These are phyloP conservation scores for Sungouiozyma ichnusensis DNA, from an alignment of 805 yeast genomes.

Conservation along the genomic window DNA sequence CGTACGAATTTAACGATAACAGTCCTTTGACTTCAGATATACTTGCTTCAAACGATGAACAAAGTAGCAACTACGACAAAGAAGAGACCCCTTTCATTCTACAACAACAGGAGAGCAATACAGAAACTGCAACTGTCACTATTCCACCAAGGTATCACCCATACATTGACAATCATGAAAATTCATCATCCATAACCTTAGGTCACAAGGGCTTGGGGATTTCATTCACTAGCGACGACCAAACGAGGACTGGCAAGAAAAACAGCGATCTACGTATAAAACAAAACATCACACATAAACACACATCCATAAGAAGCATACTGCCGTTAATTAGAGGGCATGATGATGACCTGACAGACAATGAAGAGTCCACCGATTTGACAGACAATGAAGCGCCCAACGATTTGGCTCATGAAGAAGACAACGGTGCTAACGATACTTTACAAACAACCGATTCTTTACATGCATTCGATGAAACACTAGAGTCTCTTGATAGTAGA, in stretches of 20 bases:
- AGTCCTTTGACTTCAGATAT: background rate
- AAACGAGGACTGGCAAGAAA: background rate
- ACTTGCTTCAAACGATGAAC: too few relatives aligned
- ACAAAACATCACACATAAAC: background rate
- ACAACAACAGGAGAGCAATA: background rate
- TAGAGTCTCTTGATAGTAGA: background rate
- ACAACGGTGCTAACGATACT: background rate
- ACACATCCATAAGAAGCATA: background rate
- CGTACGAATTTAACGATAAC: background rate
- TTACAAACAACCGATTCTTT: background rate
- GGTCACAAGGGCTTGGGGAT: background rate
- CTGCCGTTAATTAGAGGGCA: background rate
- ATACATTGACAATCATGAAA: background rate
- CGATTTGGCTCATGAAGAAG: too few relatives aligned
- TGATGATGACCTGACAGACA: background rate
- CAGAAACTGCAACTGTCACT: background rate
- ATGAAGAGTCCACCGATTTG: too few relatives aligned
- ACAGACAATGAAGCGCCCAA: too few relatives aligned
- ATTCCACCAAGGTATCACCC: background rate
- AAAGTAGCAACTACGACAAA: too few relatives aligned
- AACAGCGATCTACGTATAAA: background rate
- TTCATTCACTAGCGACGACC: background rate
- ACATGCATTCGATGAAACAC: background rate
- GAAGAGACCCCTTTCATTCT: background rate
- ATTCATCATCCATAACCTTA: background rate